Conservation (phyloP, 1,284 basidiomycete genomes). For the Ceratobasidium sp. region DNA sequence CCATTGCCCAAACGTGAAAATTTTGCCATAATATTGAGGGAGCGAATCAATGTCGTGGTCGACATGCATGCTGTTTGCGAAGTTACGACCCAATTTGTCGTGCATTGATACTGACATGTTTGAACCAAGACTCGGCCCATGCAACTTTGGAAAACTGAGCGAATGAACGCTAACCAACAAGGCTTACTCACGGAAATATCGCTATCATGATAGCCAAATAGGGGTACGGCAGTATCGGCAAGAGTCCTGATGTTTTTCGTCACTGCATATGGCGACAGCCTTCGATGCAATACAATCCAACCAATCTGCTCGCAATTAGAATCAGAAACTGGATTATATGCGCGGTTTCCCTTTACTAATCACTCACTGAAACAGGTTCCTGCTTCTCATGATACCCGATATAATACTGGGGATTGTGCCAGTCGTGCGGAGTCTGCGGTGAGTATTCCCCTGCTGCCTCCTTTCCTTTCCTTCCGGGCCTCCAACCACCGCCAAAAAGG, state of each 20-base stretch:
- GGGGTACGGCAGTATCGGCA: neutral
- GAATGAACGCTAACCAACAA: neutral
- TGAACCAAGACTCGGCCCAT: constrained; percentile 16
- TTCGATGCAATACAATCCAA: neutral
- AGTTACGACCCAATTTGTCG: neutral
- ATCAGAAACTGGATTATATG: neutral
- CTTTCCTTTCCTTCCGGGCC: neutral
- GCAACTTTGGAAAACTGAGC: neutral
- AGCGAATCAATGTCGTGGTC: constrained; percentile 1
- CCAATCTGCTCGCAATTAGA: neutral
- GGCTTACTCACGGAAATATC: neutral
- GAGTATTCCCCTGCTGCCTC: constrained; percentile 1
- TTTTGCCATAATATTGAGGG: neutral
- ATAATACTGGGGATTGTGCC: neutral
- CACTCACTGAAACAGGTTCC: no score
- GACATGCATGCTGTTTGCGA: constrained; percentile 12
- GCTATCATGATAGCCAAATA: constrained; percentile 12
- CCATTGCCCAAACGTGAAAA: constrained; percentile 21
- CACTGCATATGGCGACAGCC: constrained; percentile 2
- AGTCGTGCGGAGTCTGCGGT: neutral
- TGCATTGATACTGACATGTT: constrained; percentile 10
- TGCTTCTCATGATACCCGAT: neutral
- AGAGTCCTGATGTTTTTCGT: neutral
- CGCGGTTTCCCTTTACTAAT: no score
- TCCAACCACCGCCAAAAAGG: neutral